Conservation (phyloP, 169 alveolate genomes). For the Haemoproteus tartakovskyi region DNA sequence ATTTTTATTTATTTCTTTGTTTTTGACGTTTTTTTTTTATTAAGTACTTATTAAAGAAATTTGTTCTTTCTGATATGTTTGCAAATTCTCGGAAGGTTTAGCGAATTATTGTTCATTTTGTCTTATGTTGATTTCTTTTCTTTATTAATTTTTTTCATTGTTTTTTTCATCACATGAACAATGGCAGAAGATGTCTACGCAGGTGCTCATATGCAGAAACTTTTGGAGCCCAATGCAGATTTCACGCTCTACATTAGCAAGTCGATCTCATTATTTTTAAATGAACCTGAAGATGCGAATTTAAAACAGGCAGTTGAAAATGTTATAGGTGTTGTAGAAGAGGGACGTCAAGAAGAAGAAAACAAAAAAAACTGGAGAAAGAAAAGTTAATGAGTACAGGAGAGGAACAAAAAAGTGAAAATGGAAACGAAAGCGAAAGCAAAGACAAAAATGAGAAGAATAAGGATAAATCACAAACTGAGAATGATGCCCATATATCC, state of each 20-base stretch:
- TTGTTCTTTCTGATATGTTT: too few species aligned
- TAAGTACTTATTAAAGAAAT: too few species aligned
- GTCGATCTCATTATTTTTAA: conserved; percentile 39
- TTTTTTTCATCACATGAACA: too few species aligned
- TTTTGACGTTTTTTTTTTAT: too few species aligned
- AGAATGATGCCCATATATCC: not conserved
- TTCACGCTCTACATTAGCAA: conserved; percentile 35
- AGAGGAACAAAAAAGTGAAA: not conserved
- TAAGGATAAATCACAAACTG: not conserved
- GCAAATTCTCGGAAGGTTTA: too few species aligned
- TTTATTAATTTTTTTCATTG: too few species aligned
- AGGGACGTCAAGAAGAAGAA: not conserved
- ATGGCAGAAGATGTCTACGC: conserved; percentile 58
- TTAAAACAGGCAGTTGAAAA: too few species aligned
- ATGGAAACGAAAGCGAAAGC: not conserved
- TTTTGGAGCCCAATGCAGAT: conserved; percentile 54
- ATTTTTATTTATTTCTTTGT: too few species aligned
- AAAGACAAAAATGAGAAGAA: not conserved
- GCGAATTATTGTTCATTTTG: too few species aligned
- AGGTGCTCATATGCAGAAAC: conserved; percentile 31
- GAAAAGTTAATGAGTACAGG: not conserved
- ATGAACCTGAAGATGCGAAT: too few species aligned
- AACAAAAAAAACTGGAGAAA: not conserved
- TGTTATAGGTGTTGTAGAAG: not conserved
- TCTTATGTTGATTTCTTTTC: too few species aligned